Evolutionary conservation across 306 rosid genomes (phyloP).

Genomic region (Trifolium fragiferum): DNA sequence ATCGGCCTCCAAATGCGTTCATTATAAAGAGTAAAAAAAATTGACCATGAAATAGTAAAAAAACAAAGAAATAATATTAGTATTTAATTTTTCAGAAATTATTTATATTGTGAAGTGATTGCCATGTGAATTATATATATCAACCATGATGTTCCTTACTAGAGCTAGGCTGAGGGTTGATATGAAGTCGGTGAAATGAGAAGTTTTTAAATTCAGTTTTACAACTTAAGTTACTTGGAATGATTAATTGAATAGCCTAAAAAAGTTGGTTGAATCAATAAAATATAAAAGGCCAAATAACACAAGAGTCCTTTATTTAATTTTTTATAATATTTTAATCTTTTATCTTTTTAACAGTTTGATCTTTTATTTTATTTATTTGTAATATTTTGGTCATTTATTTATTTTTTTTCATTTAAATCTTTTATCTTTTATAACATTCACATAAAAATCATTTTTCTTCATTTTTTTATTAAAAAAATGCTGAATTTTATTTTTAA

Average conservation of each 20-base stretch:
- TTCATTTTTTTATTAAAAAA: too few relatives aligned
- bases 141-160: constrained; percentile 2
- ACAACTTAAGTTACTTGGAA: constrained; percentile 19
- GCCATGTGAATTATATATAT: background rate
- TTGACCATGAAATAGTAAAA: background rate
- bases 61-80: background rate
- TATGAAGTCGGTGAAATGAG: background rate
- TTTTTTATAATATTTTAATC: too few relatives aligned
- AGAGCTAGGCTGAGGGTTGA: background rate
- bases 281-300: too few relatives aligned
- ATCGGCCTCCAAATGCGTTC: constrained; percentile 56
- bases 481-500: too few relatives aligned
- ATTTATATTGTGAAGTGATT: background rate
- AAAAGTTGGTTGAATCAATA: constrained; percentile 45
- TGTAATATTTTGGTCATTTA: too few relatives aligned
- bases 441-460: too few relatives aligned
- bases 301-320: too few relatives aligned
- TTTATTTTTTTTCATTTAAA: too few relatives aligned
- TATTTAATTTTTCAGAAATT: background rate
- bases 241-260: constrained; percentile 55
- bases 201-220: background rate
- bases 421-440: too few relatives aligned
- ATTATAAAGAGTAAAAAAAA: background rate
- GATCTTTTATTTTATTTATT: too few relatives aligned
- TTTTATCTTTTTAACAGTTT: too few relatives aligned